Conservation (phyloP, 768 basidiomycete species). For the Floccularia luteovirens region DNA sequence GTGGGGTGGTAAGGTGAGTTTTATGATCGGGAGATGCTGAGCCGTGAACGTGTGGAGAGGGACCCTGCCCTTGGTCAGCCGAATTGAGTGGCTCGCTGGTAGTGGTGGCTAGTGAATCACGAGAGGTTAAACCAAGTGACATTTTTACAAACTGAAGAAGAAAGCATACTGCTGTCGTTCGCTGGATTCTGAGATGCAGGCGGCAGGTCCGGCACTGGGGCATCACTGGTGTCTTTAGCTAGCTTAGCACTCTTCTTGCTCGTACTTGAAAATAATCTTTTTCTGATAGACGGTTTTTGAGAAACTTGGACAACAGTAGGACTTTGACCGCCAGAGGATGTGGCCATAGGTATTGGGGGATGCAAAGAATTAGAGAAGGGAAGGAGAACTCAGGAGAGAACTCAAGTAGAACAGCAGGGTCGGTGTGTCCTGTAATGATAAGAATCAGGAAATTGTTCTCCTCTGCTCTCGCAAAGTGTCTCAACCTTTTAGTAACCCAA, state of each 20-base stretch:
- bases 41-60: too few species aligned
- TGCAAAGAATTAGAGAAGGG: constrained; percentile 6
- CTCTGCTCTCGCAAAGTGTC: too few species aligned
- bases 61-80: constrained; percentile 8
- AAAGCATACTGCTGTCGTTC: constrained; percentile 15
- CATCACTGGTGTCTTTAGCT: constrained; percentile 10
- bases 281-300: constrained; percentile 21
- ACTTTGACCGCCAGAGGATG: constrained; percentile 5
- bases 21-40: constrained; percentile 8
- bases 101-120: constrained; percentile 12
- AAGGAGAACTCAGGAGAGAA: too few species aligned
- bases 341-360: constrained; percentile 1
- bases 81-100: constrained; percentile 10
- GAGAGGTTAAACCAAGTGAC: constrained; percentile 3
- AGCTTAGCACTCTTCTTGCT: constrained; percentile 14
- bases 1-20: constrained; percentile 6
- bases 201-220: constrained; percentile 11
- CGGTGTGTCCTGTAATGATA: too few species aligned
- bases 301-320: constrained; percentile 1
- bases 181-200: constrained; percentile 15
- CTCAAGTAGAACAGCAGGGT: too few species aligned
- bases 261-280: constrained; percentile 21
- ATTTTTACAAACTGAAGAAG: constrained; percentile 1
- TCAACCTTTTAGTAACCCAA: too few species aligned
- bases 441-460: too few species aligned